A percentile compares a stretch with the other conserved stretches of the same genome.
These are phyloP conservation scores for Nigrograna mackinnonii DNA, from an alignment of 2,329 filamentous ascomycete genomes.

Conservation along the genomic window DNA sequence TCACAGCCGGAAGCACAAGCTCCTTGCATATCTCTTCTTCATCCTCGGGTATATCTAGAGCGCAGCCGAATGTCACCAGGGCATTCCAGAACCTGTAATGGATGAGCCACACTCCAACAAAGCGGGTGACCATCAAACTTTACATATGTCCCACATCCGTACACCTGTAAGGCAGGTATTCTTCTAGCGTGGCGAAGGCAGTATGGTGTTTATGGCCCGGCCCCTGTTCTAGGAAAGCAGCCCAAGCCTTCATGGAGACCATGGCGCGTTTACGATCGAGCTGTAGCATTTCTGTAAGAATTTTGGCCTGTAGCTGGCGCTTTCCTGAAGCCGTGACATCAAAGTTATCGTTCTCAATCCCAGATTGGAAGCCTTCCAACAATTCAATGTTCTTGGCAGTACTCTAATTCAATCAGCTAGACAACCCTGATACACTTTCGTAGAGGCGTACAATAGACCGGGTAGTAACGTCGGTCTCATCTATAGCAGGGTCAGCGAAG, in stretches of 20 bases:
- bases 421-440: too few species aligned
- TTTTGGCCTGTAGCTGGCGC: conserved; percentile 13
- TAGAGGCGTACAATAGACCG: too few species aligned
- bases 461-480: too few species aligned
- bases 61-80: conserved; percentile 42
- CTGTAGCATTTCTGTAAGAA: conserved; percentile 14
- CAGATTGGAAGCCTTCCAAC: conserved; percentile 17
- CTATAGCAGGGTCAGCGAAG: too few species aligned
- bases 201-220: conserved; percentile 3
- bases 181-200: conserved; percentile 13
- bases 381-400: conserved; percentile 19
- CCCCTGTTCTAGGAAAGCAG: conserved; percentile 12
- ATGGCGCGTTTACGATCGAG: conserved; percentile 17
- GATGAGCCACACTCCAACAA: not conserved
- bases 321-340: conserved; percentile 4
- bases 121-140: not conserved
- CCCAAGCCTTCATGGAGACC: conserved; percentile 18
- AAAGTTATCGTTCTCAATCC: conserved; percentile 1
- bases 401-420: too few species aligned
- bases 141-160: conserved; percentile 20
- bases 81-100: conserved; percentile 37
- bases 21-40: conserved; percentile 33
- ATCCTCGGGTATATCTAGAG: conserved; percentile 40
- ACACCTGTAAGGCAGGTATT: conserved; percentile 18
- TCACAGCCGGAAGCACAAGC: conserved; percentile 24